Base-by-base conservation (phyloP, 495 filamentous ascomycete genomes). In the Pyrenula aspistea region DNA sequence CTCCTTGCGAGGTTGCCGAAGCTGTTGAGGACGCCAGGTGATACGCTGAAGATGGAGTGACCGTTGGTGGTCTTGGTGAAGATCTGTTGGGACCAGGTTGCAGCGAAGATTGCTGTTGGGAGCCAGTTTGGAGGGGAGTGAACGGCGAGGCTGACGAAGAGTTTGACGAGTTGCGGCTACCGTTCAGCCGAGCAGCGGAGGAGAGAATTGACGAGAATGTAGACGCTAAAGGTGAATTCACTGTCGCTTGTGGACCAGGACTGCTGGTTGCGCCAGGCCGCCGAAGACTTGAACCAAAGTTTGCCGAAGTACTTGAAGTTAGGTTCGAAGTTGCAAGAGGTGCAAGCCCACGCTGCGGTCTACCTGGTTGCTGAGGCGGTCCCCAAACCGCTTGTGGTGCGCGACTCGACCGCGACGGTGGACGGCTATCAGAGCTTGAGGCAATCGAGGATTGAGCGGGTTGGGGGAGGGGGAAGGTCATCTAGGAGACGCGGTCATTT, bases 401-500 rank as follows among this genome's bases (percentile, higher is more conserved):
- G 65, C 74, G 74, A 63, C 73, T 67, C 67, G 75, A 67, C 65
- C 78, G 73, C 71, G 74, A 71, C 71, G 77, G 76, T 59, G 78
- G 74, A 64, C 73, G 69, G 67, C 73, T 79, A 68, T 76, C 75
- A 67, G 74, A 73, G 73, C 73, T 74, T 71, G 78, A 76, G 77
- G 75, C 74, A 73, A 75, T 81, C 70, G 79, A 80, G 73, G 82
- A 77, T 72, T 78, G 77, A 71, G 77, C 73, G 73, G 74, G 76
- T 69, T 74, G 73, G 74, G 78, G 76, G 72, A 77, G 73, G 76
- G 76, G 77, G 73, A 77, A 79, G 77, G 72, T 82, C 79, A 82
- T 82, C 77, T 80, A 81, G 76, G 77, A 78, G 76, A 76, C 71
- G 70, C 73, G 70, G 77, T 75, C 77, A 80, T 79, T 79, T 76